Evolutionary conservation across 495 filamentous ascomycete genomes (phyloP).

Genomic region (Niebla homalea): DNA sequence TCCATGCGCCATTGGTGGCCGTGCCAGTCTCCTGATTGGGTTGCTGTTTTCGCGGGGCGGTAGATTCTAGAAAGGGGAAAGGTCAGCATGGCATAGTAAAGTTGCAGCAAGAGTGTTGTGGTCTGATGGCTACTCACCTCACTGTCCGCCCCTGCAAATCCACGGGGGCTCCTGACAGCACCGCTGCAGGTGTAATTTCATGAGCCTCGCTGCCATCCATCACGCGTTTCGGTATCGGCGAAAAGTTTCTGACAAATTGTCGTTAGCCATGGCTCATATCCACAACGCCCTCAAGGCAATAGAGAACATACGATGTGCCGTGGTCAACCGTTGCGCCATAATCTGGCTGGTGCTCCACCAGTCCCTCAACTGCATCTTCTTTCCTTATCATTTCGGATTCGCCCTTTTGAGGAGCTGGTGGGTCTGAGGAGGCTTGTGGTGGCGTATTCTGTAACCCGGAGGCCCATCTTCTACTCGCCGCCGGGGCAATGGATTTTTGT

Average conservation of each 20-base stretch:
- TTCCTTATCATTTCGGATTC: constrained; percentile 33
- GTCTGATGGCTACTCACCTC: constrained; percentile 42
- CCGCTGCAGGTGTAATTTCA: constrained; percentile 59
- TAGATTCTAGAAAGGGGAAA: constrained; percentile 58
- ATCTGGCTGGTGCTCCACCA: constrained; percentile 57
- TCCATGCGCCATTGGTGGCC: constrained; percentile 90
- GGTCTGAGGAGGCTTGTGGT: constrained; percentile 12
- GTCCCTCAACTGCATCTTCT: constrained; percentile 36
- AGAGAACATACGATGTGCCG: constrained; percentile 56
- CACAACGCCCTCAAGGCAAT: background rate
- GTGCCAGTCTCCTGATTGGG: constrained; percentile 81
- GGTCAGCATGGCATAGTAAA: background rate
- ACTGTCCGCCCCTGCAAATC: constrained; percentile 89
- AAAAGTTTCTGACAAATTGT: constrained; percentile 53
- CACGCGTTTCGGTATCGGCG: constrained; percentile 72
- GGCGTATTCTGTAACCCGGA: constrained; percentile 14
- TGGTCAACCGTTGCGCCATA: constrained; percentile 67
- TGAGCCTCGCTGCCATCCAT: constrained; percentile 85
- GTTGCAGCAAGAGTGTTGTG: background rate
- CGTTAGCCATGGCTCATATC: background rate
- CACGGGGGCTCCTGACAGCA: constrained; percentile 82
- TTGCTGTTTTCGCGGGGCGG: constrained; percentile 77
- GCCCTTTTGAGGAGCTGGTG: constrained; percentile 20
- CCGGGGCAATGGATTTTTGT: constrained; percentile 17
- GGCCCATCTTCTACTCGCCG: constrained; percentile 31